Evolutionary conservation across 1,139 yeast genomes (phyloP).

Genomic region (Lodderomyces margitis): DNA sequence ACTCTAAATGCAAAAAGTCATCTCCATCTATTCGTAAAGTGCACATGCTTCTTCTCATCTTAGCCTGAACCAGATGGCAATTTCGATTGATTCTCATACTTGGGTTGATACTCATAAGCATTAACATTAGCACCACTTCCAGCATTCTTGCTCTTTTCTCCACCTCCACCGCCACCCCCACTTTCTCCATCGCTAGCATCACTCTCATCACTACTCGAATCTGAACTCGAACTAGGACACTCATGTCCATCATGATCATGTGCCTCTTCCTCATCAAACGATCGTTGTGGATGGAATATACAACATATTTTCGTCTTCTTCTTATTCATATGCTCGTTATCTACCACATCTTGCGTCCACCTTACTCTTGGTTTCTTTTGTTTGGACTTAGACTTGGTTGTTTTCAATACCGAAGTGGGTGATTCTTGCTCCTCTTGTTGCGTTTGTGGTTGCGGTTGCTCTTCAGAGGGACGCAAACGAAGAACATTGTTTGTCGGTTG

Average conservation of each 20-base stretch:
- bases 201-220: constrained; percentile 33
- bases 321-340: constrained; percentile 82
- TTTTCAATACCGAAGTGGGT: constrained; percentile 6
- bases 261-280: constrained; percentile 53
- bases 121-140: constrained; percentile 53
- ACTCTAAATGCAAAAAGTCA: no score
- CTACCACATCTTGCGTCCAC: constrained; percentile 85
- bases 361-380: constrained; percentile 53
- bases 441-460: not conserved
- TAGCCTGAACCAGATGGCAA: constrained; percentile 6
- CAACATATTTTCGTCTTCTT: constrained; percentile 95
- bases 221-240: constrained; percentile 26
- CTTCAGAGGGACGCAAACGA: constrained; percentile 7
- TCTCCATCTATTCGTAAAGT: no score
- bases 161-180: constrained; percentile 11
- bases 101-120: constrained; percentile 76
- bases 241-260: constrained; percentile 10
- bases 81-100: constrained; percentile 39
- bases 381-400: constrained; percentile 20
- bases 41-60: no score
- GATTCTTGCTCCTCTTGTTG: constrained; percentile 3
- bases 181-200: constrained; percentile 21
- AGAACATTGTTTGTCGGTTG: constrained; percentile 3
- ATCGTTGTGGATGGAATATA: constrained; percentile 82
- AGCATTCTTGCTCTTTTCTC: not conserved